These are phyloP conservation scores for Aspergillus fijiensis DNA, from an alignment of 2,329 filamentous ascomycete genomes.

Conservation along the genomic window DNA sequence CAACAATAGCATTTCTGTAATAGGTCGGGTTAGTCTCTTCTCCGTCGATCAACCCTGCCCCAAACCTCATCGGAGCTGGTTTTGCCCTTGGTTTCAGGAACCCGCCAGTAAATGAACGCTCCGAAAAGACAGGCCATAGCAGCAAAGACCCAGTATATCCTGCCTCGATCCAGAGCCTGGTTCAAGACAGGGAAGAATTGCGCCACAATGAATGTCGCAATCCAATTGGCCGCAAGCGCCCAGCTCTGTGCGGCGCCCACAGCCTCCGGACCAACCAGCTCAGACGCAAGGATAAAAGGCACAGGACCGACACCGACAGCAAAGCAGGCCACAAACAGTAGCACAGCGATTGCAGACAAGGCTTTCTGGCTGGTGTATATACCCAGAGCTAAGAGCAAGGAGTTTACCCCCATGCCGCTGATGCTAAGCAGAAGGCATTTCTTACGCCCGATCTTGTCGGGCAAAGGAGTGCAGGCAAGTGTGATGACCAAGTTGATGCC, in stretches of 20 bases:
- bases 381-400: constrained; percentile 74
- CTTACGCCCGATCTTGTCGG: constrained; percentile 86
- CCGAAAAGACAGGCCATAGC: constrained; percentile 67
- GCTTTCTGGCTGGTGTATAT: constrained; percentile 72
- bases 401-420: constrained; percentile 76
- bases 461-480: constrained; percentile 74
- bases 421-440: constrained; percentile 79
- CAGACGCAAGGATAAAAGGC: constrained; percentile 89
- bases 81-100: constrained; percentile 89
- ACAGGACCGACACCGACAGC: constrained; percentile 89
- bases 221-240: constrained; percentile 82
- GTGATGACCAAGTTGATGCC: constrained; percentile 84
- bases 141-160: constrained; percentile 91
- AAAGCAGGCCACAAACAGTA: constrained; percentile 86
- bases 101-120: constrained; percentile 68
- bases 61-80: constrained; percentile 85
- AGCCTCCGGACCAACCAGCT: constrained; percentile 85
- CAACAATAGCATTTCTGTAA: background rate
- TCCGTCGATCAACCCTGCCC: constrained; percentile 56
- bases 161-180: constrained; percentile 71
- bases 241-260: constrained; percentile 90
- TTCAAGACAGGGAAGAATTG: constrained; percentile 94
- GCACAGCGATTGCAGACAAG: constrained; percentile 75
- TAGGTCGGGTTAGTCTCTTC: constrained; percentile 30
- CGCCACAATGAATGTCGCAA: constrained; percentile 86